Conservation (phyloP, 495 filamentous ascomycete species). For the Penicillium coprophilum region DNA sequence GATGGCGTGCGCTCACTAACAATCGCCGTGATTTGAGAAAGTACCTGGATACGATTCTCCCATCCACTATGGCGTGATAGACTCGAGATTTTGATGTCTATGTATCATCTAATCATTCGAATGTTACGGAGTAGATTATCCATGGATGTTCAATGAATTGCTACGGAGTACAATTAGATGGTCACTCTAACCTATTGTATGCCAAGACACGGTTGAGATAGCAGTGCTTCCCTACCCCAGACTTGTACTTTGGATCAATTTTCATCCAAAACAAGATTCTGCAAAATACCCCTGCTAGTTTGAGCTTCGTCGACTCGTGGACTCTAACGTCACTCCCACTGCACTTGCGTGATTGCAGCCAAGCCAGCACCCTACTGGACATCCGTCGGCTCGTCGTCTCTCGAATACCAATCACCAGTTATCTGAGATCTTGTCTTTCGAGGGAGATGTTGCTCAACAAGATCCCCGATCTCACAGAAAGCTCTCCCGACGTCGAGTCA, state of each 20-base stretch:
- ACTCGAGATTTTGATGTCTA: no score
- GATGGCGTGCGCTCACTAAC: slow-evolving; percentile 11
- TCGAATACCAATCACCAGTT: neutral
- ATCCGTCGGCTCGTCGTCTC: neutral
- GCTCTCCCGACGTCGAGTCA: neutral
- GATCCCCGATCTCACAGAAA: neutral
- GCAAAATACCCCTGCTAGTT: neutral
- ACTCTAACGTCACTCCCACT: slow-evolving; percentile 25
- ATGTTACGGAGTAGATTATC: no score
- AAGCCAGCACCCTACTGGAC: slow-evolving; percentile 5
- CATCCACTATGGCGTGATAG: slow-evolving; percentile 22
- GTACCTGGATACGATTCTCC: neutral
- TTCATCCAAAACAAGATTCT: neutral
- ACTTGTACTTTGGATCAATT: no score
- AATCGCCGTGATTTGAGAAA: neutral
- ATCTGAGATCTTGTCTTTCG: neutral
- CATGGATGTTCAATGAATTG: no score
- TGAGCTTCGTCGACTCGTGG: slow-evolving; percentile 9
- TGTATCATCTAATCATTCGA: no score
- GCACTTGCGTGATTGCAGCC: slow-evolving; percentile 28
- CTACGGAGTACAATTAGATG: no score
- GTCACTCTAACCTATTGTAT: no score
- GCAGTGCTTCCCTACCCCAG: no score
- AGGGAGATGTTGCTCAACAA: neutral
- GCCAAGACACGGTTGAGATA: no score